These are phyloP conservation scores for Aechmea fasciata DNA, from an alignment of 176 grass and related monocot genomes.

Conservation along the genomic window DNA sequence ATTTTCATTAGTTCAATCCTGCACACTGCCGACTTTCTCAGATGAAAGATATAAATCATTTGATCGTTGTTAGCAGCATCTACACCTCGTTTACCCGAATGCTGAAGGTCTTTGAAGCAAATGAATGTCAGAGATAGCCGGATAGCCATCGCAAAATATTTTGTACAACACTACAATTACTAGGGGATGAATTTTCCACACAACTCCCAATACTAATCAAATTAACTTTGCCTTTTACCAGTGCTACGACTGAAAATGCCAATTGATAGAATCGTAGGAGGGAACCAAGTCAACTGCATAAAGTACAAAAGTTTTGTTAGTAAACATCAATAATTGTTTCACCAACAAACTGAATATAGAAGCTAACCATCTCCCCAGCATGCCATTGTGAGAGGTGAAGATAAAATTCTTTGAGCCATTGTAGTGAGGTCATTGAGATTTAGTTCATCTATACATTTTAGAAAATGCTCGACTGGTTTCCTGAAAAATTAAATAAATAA, in stretches of 20 bases:
- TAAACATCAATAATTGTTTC: not conserved
- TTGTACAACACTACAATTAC: too few species aligned
- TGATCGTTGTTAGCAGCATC: too few species aligned
- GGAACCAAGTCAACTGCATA: constrained; percentile 25
- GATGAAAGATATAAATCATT: too few species aligned
- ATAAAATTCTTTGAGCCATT: constrained; percentile 57
- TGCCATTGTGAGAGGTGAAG: constrained; percentile 66
- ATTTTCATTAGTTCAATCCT: too few species aligned
- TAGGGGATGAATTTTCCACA: too few species aligned
- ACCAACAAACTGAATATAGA: not conserved
- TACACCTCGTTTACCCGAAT: too few species aligned
- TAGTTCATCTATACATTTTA: constrained; percentile 54
- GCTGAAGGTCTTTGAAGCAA: too few species aligned
- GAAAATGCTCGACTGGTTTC: constrained; percentile 72
- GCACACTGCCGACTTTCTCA: too few species aligned
- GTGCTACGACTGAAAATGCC: constrained; percentile 10
- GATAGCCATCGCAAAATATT: too few species aligned
- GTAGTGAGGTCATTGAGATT: constrained; percentile 51
- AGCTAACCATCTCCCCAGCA: constrained; percentile 63
- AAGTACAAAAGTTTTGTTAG: constrained; percentile 9
- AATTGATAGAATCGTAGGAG: constrained; percentile 8
- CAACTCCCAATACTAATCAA: too few species aligned
- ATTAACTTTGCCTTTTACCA: not conserved
- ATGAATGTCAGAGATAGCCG: too few species aligned
- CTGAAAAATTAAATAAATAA: constrained; percentile 11